A percentile compares a stretch with the other conserved stretches of the same genome.
Evolutionary conservation across 805 yeast species (phyloP).

Genomic region (Candida pseudofarinosa): DNA sequence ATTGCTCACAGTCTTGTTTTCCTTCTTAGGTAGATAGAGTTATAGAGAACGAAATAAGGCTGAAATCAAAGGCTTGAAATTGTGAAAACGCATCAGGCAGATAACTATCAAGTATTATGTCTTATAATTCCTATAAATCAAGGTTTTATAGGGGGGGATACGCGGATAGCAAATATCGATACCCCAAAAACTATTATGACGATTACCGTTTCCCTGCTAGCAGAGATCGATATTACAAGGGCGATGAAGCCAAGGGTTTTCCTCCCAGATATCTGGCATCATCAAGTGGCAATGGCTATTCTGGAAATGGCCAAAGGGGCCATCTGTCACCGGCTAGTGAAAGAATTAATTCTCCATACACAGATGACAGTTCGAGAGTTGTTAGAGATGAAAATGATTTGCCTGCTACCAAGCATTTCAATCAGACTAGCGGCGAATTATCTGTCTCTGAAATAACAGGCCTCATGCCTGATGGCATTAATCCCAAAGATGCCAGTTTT

Average conservation of each 20-base stretch:
- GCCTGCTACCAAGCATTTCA: neutral
- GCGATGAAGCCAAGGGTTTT: neutral
- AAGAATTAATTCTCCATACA: neutral
- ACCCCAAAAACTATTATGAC: constrained; percentile 2
- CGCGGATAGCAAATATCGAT: constrained; percentile 2
- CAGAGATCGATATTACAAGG: neutral
- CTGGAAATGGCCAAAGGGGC: neutral
- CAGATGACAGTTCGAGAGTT: neutral
- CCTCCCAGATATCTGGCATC: neutral
- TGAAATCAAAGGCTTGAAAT: neutral
- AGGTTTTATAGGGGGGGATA: constrained; percentile 5
- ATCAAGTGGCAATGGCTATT: neutral
- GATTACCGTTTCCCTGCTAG: neutral
- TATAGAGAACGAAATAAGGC: neutral
- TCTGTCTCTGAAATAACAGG: constrained; percentile 33
- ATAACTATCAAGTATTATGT: constrained; percentile 1
- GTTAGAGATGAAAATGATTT: neutral
- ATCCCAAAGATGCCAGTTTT: constrained; percentile 26
- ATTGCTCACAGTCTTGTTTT: neutral
- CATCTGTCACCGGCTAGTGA: neutral
- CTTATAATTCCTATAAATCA: constrained; percentile 6
- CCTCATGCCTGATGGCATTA: constrained; percentile 7
- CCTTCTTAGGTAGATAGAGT: neutral
- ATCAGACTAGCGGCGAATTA: neutral
- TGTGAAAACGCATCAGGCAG: neutral